A percentile compares a stretch with the other conserved stretches of the same genome.
These are phyloP conservation scores for Rhamnella rubrinervis DNA, from an alignment of 331 rosid species.

Conservation along the genomic window DNA sequence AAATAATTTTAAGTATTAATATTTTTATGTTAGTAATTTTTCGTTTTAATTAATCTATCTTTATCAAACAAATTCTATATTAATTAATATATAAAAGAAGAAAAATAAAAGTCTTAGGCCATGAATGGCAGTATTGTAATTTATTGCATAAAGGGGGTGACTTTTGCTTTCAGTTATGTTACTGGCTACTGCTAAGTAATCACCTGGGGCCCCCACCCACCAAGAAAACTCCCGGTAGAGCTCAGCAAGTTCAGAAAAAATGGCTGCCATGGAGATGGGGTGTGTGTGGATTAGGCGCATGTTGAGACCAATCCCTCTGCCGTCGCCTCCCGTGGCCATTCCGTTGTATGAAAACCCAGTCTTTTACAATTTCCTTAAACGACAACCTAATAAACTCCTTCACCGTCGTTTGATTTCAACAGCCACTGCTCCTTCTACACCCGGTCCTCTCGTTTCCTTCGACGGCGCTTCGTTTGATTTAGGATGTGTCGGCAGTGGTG, in stretches of 20 bases:
- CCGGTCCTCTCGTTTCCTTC: slow-evolving; percentile 25
- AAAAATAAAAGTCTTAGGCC: too few species aligned
- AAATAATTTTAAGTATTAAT: too few species aligned
- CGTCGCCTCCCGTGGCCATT: slow-evolving; percentile 23
- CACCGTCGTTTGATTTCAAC: slow-evolving; percentile 44
- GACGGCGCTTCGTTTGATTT: slow-evolving; percentile 21
- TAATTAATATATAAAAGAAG: too few species aligned
- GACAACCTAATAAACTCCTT: slow-evolving; percentile 21
- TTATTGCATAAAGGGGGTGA: too few species aligned
- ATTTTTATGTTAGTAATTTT: too few species aligned
- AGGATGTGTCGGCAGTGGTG: slow-evolving; percentile 26
- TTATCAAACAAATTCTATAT: too few species aligned
- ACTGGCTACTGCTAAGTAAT: too few species aligned
- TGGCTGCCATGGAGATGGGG: slow-evolving; percentile 30
- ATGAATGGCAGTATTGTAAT: too few species aligned
- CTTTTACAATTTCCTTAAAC: slow-evolving; percentile 25
- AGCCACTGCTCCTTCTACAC: slow-evolving; percentile 27
- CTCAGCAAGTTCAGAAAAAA: background rate
- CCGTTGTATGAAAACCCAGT: slow-evolving; percentile 17
- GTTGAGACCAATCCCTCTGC: slow-evolving; percentile 19
- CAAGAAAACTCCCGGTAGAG: too few species aligned
- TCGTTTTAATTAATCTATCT: too few species aligned
- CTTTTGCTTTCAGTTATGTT: too few species aligned
- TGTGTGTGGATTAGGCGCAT: slow-evolving; percentile 49
- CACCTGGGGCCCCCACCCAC: too few species aligned